Conservation (phyloP, 345 rosid genomes). For the Litchi chinensis region DNA sequence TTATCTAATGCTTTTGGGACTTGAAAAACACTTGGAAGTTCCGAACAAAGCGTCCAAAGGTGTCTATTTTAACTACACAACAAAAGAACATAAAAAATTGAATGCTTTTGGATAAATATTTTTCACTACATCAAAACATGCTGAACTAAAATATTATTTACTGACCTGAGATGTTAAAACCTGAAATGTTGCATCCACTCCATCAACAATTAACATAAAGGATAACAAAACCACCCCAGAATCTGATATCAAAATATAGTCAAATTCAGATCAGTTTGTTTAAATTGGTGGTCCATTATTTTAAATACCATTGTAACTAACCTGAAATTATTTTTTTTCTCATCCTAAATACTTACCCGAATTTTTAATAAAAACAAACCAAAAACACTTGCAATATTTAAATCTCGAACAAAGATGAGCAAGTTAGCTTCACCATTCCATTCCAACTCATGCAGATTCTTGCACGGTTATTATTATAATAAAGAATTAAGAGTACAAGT, state of each 20-base stretch:
- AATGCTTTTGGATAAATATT: no score
- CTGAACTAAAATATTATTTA: not conserved
- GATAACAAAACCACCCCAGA: not conserved
- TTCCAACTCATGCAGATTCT: slow-evolving; percentile 10
- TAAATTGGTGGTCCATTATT: not conserved
- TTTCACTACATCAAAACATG: no score
- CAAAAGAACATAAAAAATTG: no score
- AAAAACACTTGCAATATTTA: not conserved
- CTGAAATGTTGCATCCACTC: not conserved
- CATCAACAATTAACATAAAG: not conserved
- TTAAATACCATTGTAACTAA: no score
- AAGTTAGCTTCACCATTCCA: not conserved
- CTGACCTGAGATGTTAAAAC: not conserved
- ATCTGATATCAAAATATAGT: slow-evolving; percentile 1
- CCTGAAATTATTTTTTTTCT: not conserved
- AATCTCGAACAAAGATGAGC: not conserved
- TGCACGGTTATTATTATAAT: not conserved
- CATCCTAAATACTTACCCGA: not conserved
- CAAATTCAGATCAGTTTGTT: not conserved
- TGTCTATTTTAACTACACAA: no score
- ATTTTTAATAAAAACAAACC: not conserved
- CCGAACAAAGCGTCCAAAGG: no score
- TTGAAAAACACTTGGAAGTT: no score
- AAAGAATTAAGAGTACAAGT: not conserved
- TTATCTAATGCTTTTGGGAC: not conserved